These are phyloP conservation scores for Septoria petroselini DNA, from an alignment of 2,329 filamentous ascomycete species.

Conservation along the genomic window DNA sequence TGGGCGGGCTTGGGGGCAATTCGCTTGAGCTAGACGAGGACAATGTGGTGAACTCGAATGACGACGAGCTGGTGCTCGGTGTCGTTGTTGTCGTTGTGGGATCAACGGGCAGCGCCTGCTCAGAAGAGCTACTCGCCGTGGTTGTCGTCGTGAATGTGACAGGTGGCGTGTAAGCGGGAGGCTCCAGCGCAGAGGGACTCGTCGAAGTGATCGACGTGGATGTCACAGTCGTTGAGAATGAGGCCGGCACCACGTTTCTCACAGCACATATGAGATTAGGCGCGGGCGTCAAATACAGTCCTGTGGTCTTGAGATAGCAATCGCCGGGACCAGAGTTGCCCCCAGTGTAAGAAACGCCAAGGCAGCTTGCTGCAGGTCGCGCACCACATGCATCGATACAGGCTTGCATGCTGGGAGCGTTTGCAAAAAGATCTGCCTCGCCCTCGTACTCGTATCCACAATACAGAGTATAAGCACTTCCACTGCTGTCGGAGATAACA, in stretches of 20 bases:
- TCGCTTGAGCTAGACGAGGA: neutral
- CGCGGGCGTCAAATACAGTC: neutral
- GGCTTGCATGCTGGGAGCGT: neutral
- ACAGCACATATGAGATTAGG: constrained; percentile 1
- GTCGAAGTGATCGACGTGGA: neutral
- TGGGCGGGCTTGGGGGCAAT: neutral
- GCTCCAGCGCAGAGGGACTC: neutral
- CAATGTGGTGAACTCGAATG: neutral
- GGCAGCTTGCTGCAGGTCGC: neutral
- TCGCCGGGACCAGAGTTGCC: neutral
- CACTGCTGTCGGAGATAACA: neutral
- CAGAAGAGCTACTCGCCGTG: neutral
- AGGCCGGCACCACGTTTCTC: neutral
- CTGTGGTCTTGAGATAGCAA: constrained; percentile 2
- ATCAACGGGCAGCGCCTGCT: neutral
- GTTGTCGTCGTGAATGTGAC: neutral
- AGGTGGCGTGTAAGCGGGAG: neutral
- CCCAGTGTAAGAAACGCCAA: neutral
- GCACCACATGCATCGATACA: neutral
- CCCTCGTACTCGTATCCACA: constrained; percentile 3
- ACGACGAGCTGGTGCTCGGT: neutral
- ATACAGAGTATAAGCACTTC: neutral
- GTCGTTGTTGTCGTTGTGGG: neutral
- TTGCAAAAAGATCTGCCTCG: neutral
- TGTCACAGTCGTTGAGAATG: neutral